A percentile compares a stretch with the other conserved stretches of the same genome.
These are phyloP conservation scores for Lathyrus oleraceus DNA, from an alignment of 306 rosid species.

Conservation along the genomic window DNA sequence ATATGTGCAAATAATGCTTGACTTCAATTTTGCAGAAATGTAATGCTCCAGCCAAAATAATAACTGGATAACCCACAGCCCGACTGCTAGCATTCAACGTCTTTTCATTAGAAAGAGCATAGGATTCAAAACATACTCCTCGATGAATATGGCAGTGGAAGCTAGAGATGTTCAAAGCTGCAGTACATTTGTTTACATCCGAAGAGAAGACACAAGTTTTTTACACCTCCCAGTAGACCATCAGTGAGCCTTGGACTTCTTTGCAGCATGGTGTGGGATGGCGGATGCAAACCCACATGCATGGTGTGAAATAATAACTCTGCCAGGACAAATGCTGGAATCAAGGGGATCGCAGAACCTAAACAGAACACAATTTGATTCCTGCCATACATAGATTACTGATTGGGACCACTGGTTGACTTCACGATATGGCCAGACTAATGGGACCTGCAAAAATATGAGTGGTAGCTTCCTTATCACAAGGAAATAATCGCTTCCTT, in stretches of 20 bases:
- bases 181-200: constrained; percentile 4
- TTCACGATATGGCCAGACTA: constrained; percentile 32
- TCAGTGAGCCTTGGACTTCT: constrained; percentile 29
- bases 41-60: constrained; percentile 27
- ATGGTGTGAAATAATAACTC: constrained; percentile 27
- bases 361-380: constrained; percentile 25
- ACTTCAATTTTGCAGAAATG: constrained; percentile 12
- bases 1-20: constrained; percentile 32
- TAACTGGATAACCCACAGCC: constrained; percentile 22
- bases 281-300: constrained; percentile 28
- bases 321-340: constrained; percentile 35
- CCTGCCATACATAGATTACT: constrained; percentile 13
- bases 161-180: constrained; percentile 31
- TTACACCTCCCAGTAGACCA: constrained; percentile 21
- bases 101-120: constrained; percentile 23
- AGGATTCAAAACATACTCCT: constrained; percentile 27
- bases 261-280: constrained; percentile 29
- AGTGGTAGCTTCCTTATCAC: constrained; percentile 28
- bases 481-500: constrained; percentile 31
- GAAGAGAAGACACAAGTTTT: constrained; percentile 3
- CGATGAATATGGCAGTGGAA: constrained; percentile 15
- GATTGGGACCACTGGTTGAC: constrained; percentile 27
- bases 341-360: constrained; percentile 36
- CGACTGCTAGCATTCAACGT: neutral
- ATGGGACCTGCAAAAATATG: constrained; percentile 31